phyloP scores from a whole-genome alignment of 2,329 filamentous ascomycete species.

The Lasiodiplodia sp. region DNA sequence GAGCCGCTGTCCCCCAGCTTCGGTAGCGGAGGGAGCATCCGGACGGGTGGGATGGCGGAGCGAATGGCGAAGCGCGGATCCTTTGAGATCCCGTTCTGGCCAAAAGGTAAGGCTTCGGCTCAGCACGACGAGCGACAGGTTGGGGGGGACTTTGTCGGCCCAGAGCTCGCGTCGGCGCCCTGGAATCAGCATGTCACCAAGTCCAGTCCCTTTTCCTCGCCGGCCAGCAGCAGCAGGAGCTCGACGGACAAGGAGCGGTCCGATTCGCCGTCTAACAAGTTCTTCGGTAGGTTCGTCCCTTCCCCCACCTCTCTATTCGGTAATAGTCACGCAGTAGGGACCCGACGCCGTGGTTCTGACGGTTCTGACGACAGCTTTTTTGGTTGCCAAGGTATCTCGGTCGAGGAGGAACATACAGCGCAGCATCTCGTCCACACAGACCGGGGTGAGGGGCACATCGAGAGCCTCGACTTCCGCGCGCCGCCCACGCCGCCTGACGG shows the following conservation, averaged over 20 bases:
- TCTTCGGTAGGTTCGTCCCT: conserved; percentile 20
- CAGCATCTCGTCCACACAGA: background rate
- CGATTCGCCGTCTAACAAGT: background rate
- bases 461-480: background rate
- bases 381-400: conserved; percentile 19
- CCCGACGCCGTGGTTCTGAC: conserved; percentile 10
- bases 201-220: background rate
- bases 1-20: background rate
- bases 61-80: conserved; percentile 4
- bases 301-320: conserved; percentile 14
- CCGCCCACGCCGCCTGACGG: background rate
- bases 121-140: conserved; percentile 1
- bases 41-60: conserved; percentile 5
- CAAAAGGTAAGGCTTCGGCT: background rate
- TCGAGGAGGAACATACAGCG: background rate
- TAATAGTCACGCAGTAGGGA: background rate
- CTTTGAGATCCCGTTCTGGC: conserved; percentile 16
- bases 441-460: background rate
- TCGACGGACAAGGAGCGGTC: background rate
- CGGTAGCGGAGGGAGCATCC: background rate
- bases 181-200: conserved; percentile 24
- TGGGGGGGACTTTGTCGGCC: background rate
- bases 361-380: conserved; percentile 25
- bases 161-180: conserved; percentile 1
- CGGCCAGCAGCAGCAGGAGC: background rate